phyloP scores from a whole-genome alignment of 768 basidiomycete species.

The Kwoniella pini region DNA sequence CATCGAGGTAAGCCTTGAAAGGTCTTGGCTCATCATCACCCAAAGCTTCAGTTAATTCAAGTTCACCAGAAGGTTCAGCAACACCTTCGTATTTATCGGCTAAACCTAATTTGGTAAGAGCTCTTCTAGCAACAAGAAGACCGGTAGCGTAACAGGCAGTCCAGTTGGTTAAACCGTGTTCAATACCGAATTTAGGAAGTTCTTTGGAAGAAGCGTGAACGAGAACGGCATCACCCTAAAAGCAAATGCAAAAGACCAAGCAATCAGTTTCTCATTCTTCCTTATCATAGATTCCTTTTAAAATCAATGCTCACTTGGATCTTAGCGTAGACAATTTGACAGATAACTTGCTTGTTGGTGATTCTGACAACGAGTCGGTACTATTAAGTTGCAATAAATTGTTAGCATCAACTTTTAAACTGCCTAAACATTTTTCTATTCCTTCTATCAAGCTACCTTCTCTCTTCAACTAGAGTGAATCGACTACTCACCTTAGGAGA shows the following conservation, averaged over 20 bases:
- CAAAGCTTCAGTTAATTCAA: constrained; percentile 77
- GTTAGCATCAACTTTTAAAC: background rate
- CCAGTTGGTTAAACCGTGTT: constrained; percentile 99
- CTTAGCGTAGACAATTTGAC: constrained; percentile 88
- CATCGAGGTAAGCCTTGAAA: constrained; percentile 99
- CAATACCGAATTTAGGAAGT: constrained; percentile 93
- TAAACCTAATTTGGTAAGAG: constrained; percentile 89
- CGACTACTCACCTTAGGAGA: constrained; percentile 84
- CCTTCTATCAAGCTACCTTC: background rate
- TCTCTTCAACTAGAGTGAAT: background rate
- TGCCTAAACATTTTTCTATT: background rate
- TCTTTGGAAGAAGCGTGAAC: constrained; percentile 84
- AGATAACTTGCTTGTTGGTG: constrained; percentile 95
- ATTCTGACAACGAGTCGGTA: constrained; percentile 86
- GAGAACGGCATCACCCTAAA: constrained; percentile 81
- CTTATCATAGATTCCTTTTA: no score
- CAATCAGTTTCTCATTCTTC: background rate
- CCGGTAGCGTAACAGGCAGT: constrained; percentile 97
- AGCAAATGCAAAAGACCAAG: background rate
- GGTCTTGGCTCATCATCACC: constrained; percentile 94
- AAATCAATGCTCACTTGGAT: constrained; percentile 61
- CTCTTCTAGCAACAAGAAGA: constrained; percentile 89
- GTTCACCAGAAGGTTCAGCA: constrained; percentile 81
- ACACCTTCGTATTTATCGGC: constrained; percentile 98
- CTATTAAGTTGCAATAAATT: constrained; percentile 23